Evolutionary conservation across 441 rosid species (phyloP).

Genomic region (Populus hybrid): DNA sequence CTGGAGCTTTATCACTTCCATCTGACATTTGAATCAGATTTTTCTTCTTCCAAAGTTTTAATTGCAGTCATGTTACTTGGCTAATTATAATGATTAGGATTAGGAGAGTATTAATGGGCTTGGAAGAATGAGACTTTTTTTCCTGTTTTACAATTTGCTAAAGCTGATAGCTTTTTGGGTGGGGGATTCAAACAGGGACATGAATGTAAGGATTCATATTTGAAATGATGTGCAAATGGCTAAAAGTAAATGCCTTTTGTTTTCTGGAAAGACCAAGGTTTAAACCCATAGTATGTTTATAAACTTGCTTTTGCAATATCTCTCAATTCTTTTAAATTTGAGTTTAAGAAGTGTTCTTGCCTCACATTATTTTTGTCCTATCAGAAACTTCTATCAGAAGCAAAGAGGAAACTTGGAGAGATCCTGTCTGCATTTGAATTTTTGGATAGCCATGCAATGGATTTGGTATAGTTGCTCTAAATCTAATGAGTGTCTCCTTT

Average conservation of each 20-base stretch:
- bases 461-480: slow-evolving; percentile 48
- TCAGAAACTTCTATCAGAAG: slow-evolving; percentile 82
- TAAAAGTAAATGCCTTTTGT: background rate
- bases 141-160: background rate
- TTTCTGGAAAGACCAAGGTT: background rate
- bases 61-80: background rate
- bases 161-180: background rate
- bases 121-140: background rate
- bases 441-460: slow-evolving; percentile 73
- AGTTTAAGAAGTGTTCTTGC: slow-evolving; percentile 1
- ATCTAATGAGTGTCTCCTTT: background rate
- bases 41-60: background rate
- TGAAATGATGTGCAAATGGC: background rate
- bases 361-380: slow-evolving; percentile 5
- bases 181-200: background rate
- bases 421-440: slow-evolving; percentile 89
- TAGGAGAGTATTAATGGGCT: background rate
- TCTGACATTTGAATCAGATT: background rate
- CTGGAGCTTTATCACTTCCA: background rate
- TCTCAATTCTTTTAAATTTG: background rate
- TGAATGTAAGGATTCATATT: background rate
- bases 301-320: background rate
- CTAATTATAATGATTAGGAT: too few relatives aligned
- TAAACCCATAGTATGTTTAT: background rate
- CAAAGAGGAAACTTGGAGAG: slow-evolving; percentile 90